A percentile compares a stretch with the other conserved stretches of the same genome.
Evolutionary conservation across 1,139 yeast genomes (phyloP).

Genomic region (Yamadazyma blattariae): DNA sequence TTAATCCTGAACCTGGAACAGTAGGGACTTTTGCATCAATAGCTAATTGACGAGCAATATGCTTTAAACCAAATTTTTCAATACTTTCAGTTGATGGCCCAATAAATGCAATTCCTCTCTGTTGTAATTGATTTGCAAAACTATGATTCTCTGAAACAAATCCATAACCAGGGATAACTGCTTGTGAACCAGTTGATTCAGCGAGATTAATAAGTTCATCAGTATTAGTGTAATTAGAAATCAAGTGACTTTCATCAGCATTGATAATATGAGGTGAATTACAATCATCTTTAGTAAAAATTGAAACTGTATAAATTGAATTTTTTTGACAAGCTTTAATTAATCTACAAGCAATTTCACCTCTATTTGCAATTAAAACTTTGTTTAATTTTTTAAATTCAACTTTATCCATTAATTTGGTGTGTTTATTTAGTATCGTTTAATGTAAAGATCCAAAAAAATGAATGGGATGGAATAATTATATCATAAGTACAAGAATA

Average conservation of each 20-base stretch:
- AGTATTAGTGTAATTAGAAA: conserved; percentile 5
- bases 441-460: too few relatives aligned
- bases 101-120: conserved; percentile 3
- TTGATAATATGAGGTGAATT: conserved; percentile 5
- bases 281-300: conserved; percentile 5
- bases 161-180: conserved; percentile 47
- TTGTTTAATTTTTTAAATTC: too few relatives aligned
- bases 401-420: too few relatives aligned
- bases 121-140: conserved; percentile 3
- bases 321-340: conserved; percentile 5
- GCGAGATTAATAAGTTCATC: conserved; percentile 4
- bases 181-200: conserved; percentile 28
- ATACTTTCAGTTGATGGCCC: conserved; percentile 7
- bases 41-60: conserved; percentile 7
- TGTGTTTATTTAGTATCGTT: too few relatives aligned
- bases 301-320: conserved; percentile 2
- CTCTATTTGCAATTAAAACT: conserved; percentile 7
- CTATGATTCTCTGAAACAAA: conserved; percentile 8
- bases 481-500: too few relatives aligned
- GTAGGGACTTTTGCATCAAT: conserved; percentile 6
- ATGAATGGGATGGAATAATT: too few relatives aligned
- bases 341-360: conserved; percentile 8
- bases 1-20: conserved; percentile 7
- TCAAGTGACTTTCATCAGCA: conserved; percentile 6
- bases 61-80: conserved; percentile 7